phyloP scores from a whole-genome alignment of 202 grass and related monocot species.

The Digitaria exilis region DNA sequence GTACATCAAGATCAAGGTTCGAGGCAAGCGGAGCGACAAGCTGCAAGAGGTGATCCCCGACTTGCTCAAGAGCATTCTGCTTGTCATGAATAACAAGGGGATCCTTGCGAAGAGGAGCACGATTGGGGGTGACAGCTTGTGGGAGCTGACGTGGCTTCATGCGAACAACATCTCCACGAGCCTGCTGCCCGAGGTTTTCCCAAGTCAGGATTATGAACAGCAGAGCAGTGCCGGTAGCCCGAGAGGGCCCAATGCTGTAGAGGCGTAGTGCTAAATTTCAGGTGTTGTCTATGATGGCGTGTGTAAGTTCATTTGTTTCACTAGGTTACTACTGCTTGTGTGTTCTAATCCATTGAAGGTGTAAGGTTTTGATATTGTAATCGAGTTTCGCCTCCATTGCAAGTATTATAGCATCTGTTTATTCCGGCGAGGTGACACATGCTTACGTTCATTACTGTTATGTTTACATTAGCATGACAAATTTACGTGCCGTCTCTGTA shows the following conservation, averaged over 20 bases:
- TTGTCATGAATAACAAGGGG: conserved; percentile 81
- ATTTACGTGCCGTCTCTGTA: background rate
- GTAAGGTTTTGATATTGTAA: conserved; percentile 58
- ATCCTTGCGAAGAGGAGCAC: conserved; percentile 98
- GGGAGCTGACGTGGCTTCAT: conserved; percentile 99
- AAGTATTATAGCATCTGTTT: conserved; percentile 36
- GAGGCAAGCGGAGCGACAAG: conserved; percentile 91
- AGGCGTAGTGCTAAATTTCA: conserved; percentile 28
- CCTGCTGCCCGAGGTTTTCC: conserved; percentile 78
- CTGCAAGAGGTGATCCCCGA: conserved; percentile 88
- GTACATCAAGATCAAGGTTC: conserved; percentile 83
- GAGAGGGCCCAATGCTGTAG: conserved; percentile 35
- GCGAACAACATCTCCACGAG: conserved; percentile 81
- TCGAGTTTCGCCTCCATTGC: conserved; percentile 19
- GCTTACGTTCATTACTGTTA: background rate
- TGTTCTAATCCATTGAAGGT: conserved; percentile 36
- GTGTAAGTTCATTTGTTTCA: conserved; percentile 19
- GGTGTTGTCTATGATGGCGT: conserved; percentile 2
- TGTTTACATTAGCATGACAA: conserved; percentile 10
- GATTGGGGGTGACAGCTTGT: conserved; percentile 94
- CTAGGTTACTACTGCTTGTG: conserved; percentile 25
- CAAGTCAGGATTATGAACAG: conserved; percentile 72
- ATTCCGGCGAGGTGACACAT: conserved; percentile 9
- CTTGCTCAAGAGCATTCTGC: conserved; percentile 70
- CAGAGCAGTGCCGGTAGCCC: conserved; percentile 36